Conservation (phyloP, 2,329 filamentous ascomycete genomes). For the Fusarium lateritium region DNA sequence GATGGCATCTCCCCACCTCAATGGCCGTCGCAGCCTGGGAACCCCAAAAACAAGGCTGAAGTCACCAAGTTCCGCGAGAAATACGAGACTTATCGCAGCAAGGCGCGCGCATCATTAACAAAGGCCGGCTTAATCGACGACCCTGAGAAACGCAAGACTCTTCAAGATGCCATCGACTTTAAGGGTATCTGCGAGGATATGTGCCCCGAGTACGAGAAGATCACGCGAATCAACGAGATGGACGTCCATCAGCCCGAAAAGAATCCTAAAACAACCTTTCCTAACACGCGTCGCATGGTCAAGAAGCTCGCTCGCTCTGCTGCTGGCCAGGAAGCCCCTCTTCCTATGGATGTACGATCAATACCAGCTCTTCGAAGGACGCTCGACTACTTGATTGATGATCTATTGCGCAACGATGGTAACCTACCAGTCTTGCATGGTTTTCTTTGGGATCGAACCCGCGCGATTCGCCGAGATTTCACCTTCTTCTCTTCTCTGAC, state of each 20-base stretch:
- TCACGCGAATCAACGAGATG: slow-evolving; percentile 73
- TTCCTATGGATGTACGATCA: slow-evolving; percentile 78
- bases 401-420: slow-evolving; percentile 68
- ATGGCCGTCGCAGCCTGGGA: slow-evolving; percentile 70
- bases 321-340: slow-evolving; percentile 76
- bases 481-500: slow-evolving; percentile 75
- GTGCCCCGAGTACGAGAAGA: slow-evolving; percentile 78
- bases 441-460: slow-evolving; percentile 78
- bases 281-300: slow-evolving; percentile 70
- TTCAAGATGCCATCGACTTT: slow-evolving; percentile 76
- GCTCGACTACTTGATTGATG: slow-evolving; percentile 74
- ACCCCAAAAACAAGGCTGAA: slow-evolving; percentile 63
- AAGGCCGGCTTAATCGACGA: slow-evolving; percentile 75
- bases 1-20: slow-evolving; percentile 68
- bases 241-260: slow-evolving; percentile 72
- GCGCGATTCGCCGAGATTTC: slow-evolving; percentile 77
- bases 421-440: slow-evolving; percentile 70
- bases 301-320: slow-evolving; percentile 78
- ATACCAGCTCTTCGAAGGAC: slow-evolving; percentile 70
- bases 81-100: slow-evolving; percentile 70
- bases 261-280: slow-evolving; percentile 59
- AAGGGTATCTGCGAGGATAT: slow-evolving; percentile 78
- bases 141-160: slow-evolving; percentile 72
- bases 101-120: slow-evolving; percentile 70
- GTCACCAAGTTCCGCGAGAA: slow-evolving; percentile 70